Base-by-base conservation (phyloP, 2,329 filamentous ascomycete genomes). In the Lasiodiplodia theobromae region DNA sequence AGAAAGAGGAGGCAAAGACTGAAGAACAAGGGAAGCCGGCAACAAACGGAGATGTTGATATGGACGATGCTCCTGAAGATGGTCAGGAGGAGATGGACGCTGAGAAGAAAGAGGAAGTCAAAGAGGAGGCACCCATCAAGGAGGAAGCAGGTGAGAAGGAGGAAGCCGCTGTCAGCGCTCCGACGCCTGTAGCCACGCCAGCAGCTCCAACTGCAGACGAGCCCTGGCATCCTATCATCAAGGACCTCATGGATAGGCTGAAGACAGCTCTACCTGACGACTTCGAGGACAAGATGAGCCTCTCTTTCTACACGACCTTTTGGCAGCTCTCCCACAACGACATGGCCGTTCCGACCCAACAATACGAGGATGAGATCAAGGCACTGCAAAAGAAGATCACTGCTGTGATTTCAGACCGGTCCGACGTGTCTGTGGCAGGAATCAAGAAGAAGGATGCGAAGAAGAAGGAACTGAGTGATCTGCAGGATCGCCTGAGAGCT, bases 261-360 rank as follows among this genome's bases (percentile, higher is more conserved):
- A 86, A 87, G 69, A 81, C 83, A 6, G 82, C 87, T 0, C 77
- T 93, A 12, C 87, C 91, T 0, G 80, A 86, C 2, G 86, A 88
- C 8, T 86, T 89, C 5, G 93, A 91, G 85, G 83, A 87, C 12
- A 88, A 87, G 62, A 86, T 97, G 64, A 94, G 89, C 53, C 85
- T 93, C 0, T 89, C 92, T 37, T 95, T 97, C 77, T 97, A 93
- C 75, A 88, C 92, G 53, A 92, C 92, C 0, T 99, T 99, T 80
- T 99, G 96, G 96, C 91, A 94, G 63, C 85, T 97, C 14, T 90
- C 93, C 34, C 86, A 96, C 3, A 89, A 92, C 56, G 95, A 99
- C 77, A 84, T 97, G 68, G 87, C 88, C 68, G 89, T 94, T 71
- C 92, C 92, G 1, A 88, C 88, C 70, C 86, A 89, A 40, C 92